phyloP scores from a whole-genome alignment of 345 rosid genomes.

The Moringa oleifera region DNA sequence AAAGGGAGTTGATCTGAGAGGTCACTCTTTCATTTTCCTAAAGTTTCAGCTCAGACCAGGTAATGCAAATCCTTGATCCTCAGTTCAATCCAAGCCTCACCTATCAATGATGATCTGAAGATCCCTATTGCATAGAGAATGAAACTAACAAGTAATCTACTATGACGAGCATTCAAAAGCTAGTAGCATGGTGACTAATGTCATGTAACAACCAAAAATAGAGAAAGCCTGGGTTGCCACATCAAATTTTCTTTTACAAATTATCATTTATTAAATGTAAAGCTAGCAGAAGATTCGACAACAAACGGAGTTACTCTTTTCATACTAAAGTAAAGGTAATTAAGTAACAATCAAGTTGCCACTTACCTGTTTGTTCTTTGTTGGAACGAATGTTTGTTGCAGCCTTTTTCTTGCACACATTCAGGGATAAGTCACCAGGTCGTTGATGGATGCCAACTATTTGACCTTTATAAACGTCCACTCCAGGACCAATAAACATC shows the following conservation, averaged over 20 bases:
- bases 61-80: too few species aligned
- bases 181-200: too few species aligned
- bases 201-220: background rate
- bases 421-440: constrained; percentile 78
- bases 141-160: too few species aligned
- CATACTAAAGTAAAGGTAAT: background rate
- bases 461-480: constrained; percentile 86
- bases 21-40: background rate
- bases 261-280: background rate
- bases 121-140: too few species aligned
- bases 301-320: background rate
- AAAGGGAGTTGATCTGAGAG: background rate
- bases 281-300: background rate
- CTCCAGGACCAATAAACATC: constrained; percentile 83
- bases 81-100: too few species aligned
- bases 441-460: constrained; percentile 93
- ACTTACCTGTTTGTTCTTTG: constrained; percentile 76
- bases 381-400: constrained; percentile 92
- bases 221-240: background rate
- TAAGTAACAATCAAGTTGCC: background rate
- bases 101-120: too few species aligned
- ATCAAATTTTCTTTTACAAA: too few species aligned
- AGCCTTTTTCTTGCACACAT: constrained; percentile 93
- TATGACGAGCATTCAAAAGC: too few species aligned
- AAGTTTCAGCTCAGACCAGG: too few species aligned